Conservation (phyloP, 2,329 filamentous ascomycete species). For the Orbilia brochopaga region DNA sequence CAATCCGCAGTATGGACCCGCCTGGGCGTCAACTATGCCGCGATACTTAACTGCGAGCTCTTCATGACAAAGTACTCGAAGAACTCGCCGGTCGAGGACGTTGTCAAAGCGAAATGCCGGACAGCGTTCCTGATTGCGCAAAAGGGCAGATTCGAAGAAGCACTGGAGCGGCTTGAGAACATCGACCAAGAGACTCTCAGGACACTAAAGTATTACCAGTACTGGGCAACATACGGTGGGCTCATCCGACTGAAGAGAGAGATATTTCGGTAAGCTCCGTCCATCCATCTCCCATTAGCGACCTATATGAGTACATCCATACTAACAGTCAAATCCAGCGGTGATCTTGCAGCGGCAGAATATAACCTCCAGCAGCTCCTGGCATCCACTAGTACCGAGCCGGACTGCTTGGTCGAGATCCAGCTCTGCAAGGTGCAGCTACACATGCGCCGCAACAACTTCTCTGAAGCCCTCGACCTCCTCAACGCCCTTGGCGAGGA, state of each 20-base stretch:
- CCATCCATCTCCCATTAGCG: not conserved
- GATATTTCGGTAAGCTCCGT: slow-evolving; percentile 62
- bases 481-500: slow-evolving; percentile 64
- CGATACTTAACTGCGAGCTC: slow-evolving; percentile 70
- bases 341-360: slow-evolving; percentile 65
- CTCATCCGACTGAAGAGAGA: slow-evolving; percentile 70
- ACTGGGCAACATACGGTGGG: slow-evolving; percentile 71
- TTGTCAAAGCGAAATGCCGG: slow-evolving; percentile 67
- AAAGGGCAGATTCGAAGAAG: slow-evolving; percentile 72
- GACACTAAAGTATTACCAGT: slow-evolving; percentile 78
- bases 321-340: slow-evolving; percentile 53
- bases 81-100: slow-evolving; percentile 75
- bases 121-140: slow-evolving; percentile 64
- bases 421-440: slow-evolving; percentile 68
- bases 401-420: slow-evolving; percentile 67
- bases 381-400: slow-evolving; percentile 63
- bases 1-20: slow-evolving; percentile 76
- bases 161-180: slow-evolving; percentile 66
- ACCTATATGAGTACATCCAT: slow-evolving; percentile 8
- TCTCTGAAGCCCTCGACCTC: slow-evolving; percentile 63
- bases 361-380: slow-evolving; percentile 67
- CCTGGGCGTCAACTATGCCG: slow-evolving; percentile 68
- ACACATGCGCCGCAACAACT: slow-evolving; percentile 64
- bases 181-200: slow-evolving; percentile 69
- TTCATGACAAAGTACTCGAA: slow-evolving; percentile 75